Base-by-base conservation (phyloP, 2,329 filamentous ascomycete genomes). In the Falciphora oryzae region DNA sequence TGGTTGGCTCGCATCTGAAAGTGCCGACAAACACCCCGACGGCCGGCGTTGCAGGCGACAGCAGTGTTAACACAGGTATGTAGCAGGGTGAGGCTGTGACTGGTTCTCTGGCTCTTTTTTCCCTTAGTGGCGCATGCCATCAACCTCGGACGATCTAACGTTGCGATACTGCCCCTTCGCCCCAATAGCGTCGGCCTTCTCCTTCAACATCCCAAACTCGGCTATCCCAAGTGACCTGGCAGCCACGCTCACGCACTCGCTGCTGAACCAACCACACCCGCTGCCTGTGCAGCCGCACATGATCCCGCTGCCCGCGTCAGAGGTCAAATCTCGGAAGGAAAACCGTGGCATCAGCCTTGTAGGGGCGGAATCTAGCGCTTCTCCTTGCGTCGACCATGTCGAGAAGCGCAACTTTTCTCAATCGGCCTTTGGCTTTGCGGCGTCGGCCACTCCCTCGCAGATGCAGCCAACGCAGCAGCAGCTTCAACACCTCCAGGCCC, bases 251-350 rank as follows among this genome's bases (percentile, higher is more conserved):
- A 80, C 80, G 0, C 76, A 79, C 64, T 82, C 81, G 0, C 71
- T 84, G 56, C 73, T 84, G 32, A 82, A 81, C 61, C 81, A 83
- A 63, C 78, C 80, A 14, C 71, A 76, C 35, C 75, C 78, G 0
- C 69, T 78, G 3, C 73, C 77, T 4, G 65, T 73, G 5, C 74
- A 74, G 18, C 69, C 73, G 13, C 67, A 74, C 22, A 70, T 68
- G n/a, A 70, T 73, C 58, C 65, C 69, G 3, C 66, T 72, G 0
- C 75, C 77, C 2, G 72, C 75, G 7, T 67, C 71, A 11, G 77
- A 81, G 64, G 65, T 80, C 27, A 78, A 75, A 62, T 79, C 80
- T 6, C 75, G 78, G 53, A 83, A 83, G 64, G 80, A 83, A 67
- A 78, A 76, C 57, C 74, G 72, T 5, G 66, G 71, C 65, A 66